These are phyloP conservation scores for Cryomyces minteri DNA, from an alignment of 495 filamentous ascomycete species.

Conservation along the genomic window DNA sequence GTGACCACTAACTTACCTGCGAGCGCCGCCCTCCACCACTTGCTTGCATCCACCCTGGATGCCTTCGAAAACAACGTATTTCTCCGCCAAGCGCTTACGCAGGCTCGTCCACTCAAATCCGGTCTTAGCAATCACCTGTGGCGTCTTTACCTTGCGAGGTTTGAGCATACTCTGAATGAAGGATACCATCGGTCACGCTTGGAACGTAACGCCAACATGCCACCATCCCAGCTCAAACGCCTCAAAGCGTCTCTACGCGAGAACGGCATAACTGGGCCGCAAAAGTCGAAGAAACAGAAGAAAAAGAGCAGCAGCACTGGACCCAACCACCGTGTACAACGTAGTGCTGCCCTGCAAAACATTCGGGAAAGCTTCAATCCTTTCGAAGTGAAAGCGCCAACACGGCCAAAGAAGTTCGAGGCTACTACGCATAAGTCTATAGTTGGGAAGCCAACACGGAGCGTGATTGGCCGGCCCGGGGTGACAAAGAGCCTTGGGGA, in stretches of 20 bases:
- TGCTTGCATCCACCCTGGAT: no score
- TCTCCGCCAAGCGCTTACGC: no score
- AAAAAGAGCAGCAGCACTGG: conserved; percentile 44
- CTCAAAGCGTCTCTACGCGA: conserved; percentile 77
- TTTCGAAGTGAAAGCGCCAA: conserved; percentile 69
- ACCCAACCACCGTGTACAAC: conserved; percentile 49
- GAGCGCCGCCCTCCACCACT: no score
- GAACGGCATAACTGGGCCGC: conserved; percentile 71
- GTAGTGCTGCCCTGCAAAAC: conserved; percentile 51
- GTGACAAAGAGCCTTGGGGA: conserved; percentile 74
- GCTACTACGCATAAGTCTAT: conserved; percentile 41
- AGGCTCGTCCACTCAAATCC: no score
- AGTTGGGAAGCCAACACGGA: conserved; percentile 29
- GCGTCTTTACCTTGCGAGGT: no score
- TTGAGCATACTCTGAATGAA: no score
- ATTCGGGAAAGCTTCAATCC: conserved; percentile 96
- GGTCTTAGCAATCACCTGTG: no score
- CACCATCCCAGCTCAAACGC: conserved; percentile 89
- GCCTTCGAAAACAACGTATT: no score
- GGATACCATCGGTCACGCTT: no score
- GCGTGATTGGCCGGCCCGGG: conserved; percentile 47
- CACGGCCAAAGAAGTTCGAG: conserved; percentile 56
- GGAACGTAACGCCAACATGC: conserved; percentile 32
- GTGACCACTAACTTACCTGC: no score
- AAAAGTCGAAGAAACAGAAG: conserved; percentile 81